These are phyloP conservation scores for Citrus cavaleriei DNA, from an alignment of 345 rosid species.

Conservation along the genomic window DNA sequence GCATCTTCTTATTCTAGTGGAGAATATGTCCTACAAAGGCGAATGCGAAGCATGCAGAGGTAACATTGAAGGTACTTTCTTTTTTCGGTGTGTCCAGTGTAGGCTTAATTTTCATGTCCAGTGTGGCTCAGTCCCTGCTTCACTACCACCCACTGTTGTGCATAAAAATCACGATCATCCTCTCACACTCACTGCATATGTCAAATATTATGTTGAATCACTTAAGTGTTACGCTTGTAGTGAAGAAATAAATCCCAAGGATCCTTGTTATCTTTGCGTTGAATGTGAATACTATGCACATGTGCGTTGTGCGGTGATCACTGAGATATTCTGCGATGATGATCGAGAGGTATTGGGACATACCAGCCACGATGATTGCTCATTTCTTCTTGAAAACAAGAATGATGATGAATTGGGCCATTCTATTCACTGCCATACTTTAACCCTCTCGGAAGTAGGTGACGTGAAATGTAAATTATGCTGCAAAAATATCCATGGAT, in stretches of 20 bases:
- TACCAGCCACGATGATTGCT: not conserved
- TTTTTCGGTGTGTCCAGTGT: not conserved
- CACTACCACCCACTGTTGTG: not conserved
- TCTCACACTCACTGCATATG: not conserved
- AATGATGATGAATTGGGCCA: not conserved
- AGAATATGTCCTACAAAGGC: not conserved
- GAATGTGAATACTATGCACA: not conserved
- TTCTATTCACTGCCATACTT: not conserved
- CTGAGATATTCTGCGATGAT: not conserved
- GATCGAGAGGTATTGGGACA: not conserved
- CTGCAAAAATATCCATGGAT: not conserved
- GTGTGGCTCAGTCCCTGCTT: not conserved
- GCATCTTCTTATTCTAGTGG: not conserved
- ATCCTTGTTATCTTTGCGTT: not conserved
- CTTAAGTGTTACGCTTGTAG: not conserved
- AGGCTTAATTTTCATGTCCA: not conserved
- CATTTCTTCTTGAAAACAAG: not conserved
- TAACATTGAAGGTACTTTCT: not conserved
- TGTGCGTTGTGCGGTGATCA: not conserved
- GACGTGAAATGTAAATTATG: not conserved
- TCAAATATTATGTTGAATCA: too few species aligned
- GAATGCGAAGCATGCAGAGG: not conserved
- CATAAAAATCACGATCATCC: not conserved
- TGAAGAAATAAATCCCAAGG: not conserved
- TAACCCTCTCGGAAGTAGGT: not conserved